phyloP scores from a whole-genome alignment of 345 rosid species.

The Eucalyptus victrix region DNA sequence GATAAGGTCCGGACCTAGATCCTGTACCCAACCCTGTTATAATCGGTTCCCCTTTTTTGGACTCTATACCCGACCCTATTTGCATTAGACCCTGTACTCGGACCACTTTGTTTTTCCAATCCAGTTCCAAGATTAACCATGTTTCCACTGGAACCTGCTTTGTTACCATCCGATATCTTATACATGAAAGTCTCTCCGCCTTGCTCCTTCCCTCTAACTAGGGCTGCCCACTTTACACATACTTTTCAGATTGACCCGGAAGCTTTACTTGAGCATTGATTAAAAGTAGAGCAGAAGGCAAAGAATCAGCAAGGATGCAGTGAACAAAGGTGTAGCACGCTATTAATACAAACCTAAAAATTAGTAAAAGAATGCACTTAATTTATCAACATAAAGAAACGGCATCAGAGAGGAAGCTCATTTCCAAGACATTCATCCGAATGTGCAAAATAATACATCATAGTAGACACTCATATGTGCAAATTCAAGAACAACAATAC shows the following conservation, averaged over 20 bases:
- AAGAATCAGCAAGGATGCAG: neutral
- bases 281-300: neutral
- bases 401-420: neutral
- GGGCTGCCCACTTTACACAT: too few species aligned
- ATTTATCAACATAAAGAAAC: neutral
- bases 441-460: too few species aligned
- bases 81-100: too few species aligned
- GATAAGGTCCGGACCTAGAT: accelerated
- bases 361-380: neutral
- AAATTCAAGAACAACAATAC: too few species aligned
- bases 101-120: accelerated
- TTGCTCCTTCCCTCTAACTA: too few species aligned
- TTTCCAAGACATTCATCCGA: too few species aligned
- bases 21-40: accelerated
- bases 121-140: accelerated
- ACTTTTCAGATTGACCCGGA: too few species aligned
- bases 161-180: too few species aligned
- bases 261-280: too few species aligned
- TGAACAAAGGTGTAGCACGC: neutral
- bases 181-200: too few species aligned
- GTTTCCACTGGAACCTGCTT: too few species aligned
- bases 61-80: accelerated
- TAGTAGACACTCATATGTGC: too few species aligned
- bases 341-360: neutral
- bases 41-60: accelerated